Percentiles rank a stretch among this genome's conserved stretches.
phyloP scores from a whole-genome alignment of 1,284 basidiomycete genomes.

The Veloboletus limbatus region DNA sequence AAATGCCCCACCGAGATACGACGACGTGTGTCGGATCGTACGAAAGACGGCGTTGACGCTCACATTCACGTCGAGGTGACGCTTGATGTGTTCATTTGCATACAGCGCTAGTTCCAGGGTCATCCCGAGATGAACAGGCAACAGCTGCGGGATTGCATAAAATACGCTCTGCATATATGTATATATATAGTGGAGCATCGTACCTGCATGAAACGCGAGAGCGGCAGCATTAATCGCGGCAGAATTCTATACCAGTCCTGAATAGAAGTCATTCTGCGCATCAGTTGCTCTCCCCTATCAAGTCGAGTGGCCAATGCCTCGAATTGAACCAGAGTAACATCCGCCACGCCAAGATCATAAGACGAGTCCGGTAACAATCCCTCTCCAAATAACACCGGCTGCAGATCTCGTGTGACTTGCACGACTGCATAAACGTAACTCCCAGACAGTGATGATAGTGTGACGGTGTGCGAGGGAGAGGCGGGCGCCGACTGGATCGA shows the following conservation, averaged over 20 bases:
- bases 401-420: constrained; percentile 89
- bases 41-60: constrained; percentile 83
- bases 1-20: constrained; percentile 46
- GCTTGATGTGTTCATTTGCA: constrained; percentile 44
- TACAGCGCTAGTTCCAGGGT: constrained; percentile 74
- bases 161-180: no score
- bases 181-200: constrained; percentile 12
- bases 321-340: constrained; percentile 83
- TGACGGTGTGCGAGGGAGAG: constrained; percentile 51
- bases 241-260: constrained; percentile 59
- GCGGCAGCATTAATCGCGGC: constrained; percentile 60
- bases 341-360: constrained; percentile 79
- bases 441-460: constrained; percentile 85
- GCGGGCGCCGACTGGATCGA: constrained; percentile 48
- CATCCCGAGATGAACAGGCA: constrained; percentile 73
- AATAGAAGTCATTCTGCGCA: constrained; percentile 34
- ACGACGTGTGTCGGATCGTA: constrained; percentile 71
- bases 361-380: constrained; percentile 71
- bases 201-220: constrained; percentile 74
- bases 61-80: constrained; percentile 68
- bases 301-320: constrained; percentile 56
- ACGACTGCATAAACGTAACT: constrained; percentile 84
- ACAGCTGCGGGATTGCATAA: constrained; percentile 44
- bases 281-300: constrained; percentile 41
- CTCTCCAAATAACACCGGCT: constrained; percentile 79